phyloP scores from a whole-genome alignment of 148 eudicot species.

The Linanthus parryae region DNA sequence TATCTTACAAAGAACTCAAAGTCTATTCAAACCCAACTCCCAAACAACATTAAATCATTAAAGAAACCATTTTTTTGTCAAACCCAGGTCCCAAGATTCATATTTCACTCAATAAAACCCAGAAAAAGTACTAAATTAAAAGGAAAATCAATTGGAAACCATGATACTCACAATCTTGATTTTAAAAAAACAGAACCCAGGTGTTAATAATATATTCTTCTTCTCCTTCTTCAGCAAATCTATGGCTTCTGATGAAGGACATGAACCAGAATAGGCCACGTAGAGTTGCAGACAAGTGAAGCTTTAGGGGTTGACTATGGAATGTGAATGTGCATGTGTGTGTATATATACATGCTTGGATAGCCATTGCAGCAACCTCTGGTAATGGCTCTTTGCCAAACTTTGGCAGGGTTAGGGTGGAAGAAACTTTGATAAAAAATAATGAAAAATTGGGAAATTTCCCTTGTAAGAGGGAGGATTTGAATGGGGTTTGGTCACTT shows the following conservation, averaged over 20 bases:
- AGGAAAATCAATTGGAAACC: neutral
- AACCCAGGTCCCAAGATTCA: slow-evolving; percentile 24
- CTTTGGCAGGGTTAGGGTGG: slow-evolving; percentile 35
- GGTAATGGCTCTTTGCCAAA: slow-evolving; percentile 44
- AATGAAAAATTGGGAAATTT: slow-evolving; percentile 7
- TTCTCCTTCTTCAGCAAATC: slow-evolving; percentile 40
- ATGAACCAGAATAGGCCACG: slow-evolving; percentile 13
- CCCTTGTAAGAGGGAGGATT: slow-evolving; percentile 19
- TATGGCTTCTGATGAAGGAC: slow-evolving; percentile 23
- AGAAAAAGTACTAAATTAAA: neutral
- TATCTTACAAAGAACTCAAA: slow-evolving; percentile 22
- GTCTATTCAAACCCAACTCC: slow-evolving; percentile 7
- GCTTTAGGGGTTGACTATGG: slow-evolving; percentile 42
- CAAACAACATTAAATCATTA: neutral
- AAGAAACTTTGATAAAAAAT: no score
- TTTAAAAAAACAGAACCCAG: slow-evolving; percentile 14
- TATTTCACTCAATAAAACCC: neutral
- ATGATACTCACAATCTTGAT: slow-evolving; percentile 17
- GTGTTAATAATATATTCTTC: slow-evolving; percentile 18
- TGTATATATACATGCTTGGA: neutral
- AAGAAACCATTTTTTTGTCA: slow-evolving; percentile 14
- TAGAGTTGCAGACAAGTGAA: slow-evolving; percentile 20
- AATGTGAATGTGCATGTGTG: neutral
- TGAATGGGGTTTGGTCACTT: slow-evolving; percentile 19
- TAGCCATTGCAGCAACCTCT: slow-evolving; percentile 17